Evolutionary conservation across 2,329 filamentous ascomycete species (phyloP).

Genomic region (Lizonia empirigonia): DNA sequence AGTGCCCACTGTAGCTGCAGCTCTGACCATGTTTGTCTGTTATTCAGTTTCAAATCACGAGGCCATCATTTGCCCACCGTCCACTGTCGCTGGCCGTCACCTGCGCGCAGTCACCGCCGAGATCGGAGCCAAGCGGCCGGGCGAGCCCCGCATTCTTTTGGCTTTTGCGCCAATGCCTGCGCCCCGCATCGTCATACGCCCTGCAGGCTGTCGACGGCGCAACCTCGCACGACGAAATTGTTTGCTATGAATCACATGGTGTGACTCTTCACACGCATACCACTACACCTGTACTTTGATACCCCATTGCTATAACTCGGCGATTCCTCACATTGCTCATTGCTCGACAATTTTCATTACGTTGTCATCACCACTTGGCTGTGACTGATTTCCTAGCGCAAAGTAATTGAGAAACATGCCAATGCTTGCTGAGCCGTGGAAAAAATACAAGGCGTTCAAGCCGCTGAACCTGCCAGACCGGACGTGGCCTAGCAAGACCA

Average conservation of each 20-base stretch:
- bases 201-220: conserved; percentile 10
- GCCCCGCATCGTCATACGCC: conserved; percentile 19
- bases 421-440: conserved; percentile 74
- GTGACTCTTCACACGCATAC: conserved; percentile 6
- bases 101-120: no score
- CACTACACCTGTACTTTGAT: background rate
- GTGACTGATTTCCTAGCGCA: conserved; percentile 12
- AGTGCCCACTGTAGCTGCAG: no score
- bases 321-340: no score
- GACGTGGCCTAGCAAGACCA: conserved; percentile 82
- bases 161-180: conserved; percentile 14
- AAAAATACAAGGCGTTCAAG: conserved; percentile 75
- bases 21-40: no score
- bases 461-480: conserved; percentile 70
- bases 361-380: conserved; percentile 7
- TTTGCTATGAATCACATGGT: conserved; percentile 11
- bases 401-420: no score
- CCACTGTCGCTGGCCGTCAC: background rate
- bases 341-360: no score
- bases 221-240: conserved; percentile 14
- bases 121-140: background rate
- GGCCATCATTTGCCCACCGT: conserved; percentile 7
- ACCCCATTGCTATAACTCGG: no score
- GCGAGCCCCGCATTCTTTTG: conserved; percentile 15
- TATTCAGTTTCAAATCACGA: background rate